Percentiles rank a stretch among this genome's conserved stretches.
Conservation (phyloP, 495 filamentous ascomycete species). For the Filosporella fistucella region DNA sequence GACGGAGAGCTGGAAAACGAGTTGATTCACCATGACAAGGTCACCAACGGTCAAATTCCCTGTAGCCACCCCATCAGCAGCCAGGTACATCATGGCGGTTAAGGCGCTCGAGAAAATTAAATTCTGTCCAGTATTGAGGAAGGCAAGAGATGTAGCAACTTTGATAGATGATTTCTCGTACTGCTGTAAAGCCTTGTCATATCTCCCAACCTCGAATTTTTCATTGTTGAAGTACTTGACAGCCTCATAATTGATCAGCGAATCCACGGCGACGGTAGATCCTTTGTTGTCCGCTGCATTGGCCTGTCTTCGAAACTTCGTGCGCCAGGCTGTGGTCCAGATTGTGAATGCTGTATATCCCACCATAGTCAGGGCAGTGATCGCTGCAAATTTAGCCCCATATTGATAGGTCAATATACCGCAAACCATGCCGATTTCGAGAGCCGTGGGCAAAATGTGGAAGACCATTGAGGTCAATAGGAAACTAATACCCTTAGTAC, state of each 20-base stretch:
- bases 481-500: slow-evolving; percentile 97
- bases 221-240: slow-evolving; percentile 99
- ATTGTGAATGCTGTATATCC: slow-evolving; percentile 95
- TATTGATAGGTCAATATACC: slow-evolving; percentile 94
- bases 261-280: slow-evolving; percentile 93
- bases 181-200: slow-evolving; percentile 77
- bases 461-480: slow-evolving; percentile 97
- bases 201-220: slow-evolving; percentile 84
- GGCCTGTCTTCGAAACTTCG: slow-evolving; percentile 88
- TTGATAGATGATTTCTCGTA: slow-evolving; percentile 97
- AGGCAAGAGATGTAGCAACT: slow-evolving; percentile 84
- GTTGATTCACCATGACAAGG: slow-evolving; percentile 96
- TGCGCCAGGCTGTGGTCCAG: slow-evolving; percentile 90
- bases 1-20: slow-evolving; percentile 95
- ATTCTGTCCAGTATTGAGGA: slow-evolving; percentile 97
- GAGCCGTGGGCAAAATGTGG: slow-evolving; percentile 87
- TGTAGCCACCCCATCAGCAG: slow-evolving; percentile 77
- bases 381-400: slow-evolving; percentile 83
- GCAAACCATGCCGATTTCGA: slow-evolving; percentile 94
- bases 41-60: slow-evolving; percentile 89
- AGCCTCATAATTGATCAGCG: slow-evolving; percentile 96
- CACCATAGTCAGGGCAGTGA: slow-evolving; percentile 87
- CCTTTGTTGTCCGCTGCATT: slow-evolving; percentile 96
- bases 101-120: slow-evolving; percentile 94
- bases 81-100: slow-evolving; percentile 98